phyloP scores from a whole-genome alignment of 306 rosid species.

The Gastrolobium villosum region DNA sequence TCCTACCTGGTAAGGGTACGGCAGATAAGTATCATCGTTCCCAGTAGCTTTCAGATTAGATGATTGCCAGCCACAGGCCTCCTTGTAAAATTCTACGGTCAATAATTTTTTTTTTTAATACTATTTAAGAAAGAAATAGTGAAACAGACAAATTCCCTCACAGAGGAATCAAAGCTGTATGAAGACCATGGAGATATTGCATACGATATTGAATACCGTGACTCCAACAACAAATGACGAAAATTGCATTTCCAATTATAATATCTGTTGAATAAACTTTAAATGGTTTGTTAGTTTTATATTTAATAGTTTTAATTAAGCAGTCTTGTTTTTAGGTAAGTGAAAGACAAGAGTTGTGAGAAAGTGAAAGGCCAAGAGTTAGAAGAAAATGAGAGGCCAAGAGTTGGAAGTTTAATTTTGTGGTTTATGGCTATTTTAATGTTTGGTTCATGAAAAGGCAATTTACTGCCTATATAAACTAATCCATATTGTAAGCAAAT shows the following conservation, averaged over 20 bases:
- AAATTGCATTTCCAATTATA: conserved; percentile 54
- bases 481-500: too few species aligned
- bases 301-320: too few species aligned
- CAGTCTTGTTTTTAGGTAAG: too few species aligned
- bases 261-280: too few species aligned
- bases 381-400: too few species aligned
- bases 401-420: too few species aligned
- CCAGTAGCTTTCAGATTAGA: conserved; percentile 52
- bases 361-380: too few species aligned
- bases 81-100: conserved; percentile 54
- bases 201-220: conserved; percentile 52
- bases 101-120: background rate
- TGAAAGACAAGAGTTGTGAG: too few species aligned
- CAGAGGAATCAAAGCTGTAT: background rate
- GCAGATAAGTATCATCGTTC: conserved; percentile 59
- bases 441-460: too few species aligned
- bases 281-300: too few species aligned
- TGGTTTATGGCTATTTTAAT: too few species aligned
- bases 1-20: conserved; percentile 44
- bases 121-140: background rate
- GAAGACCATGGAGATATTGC: background rate
- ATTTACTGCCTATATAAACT: too few species aligned
- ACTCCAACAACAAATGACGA: conserved; percentile 52
- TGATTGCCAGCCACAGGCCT: conserved; percentile 54
- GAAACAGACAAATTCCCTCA: background rate